Base-by-base conservation (phyloP, 257 asterid species). In the Solanum sejunctum region DNA sequence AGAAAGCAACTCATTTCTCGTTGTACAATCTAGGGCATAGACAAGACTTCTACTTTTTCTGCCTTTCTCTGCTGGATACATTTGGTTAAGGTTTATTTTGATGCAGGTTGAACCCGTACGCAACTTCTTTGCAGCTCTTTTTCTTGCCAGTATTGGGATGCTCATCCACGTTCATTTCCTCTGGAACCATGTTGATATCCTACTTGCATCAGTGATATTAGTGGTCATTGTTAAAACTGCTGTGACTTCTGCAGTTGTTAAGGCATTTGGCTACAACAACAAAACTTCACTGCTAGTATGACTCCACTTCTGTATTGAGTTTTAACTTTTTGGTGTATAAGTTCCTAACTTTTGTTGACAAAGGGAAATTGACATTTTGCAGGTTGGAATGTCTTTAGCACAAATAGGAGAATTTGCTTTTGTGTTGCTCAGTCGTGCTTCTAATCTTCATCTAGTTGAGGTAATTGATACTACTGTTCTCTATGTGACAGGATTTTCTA, bases 371-470 rank as follows among this genome's bases (percentile, higher is more conserved):
- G 45, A 73, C 77, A 57, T 60, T 87, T 39, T 86, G 88, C 83
- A 97, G 99, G 98, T 97, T 20, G 99, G 99, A 28, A 94, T 97
- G 98, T 97, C 98, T 82, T 89, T 97, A 90, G 99, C 99, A 43
- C 99, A 97, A 90, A 97, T 97, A 80, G 99, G 98, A 85, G 99
- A 97, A 91, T 97, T 95, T 84, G 98, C 99, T 78, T 97, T 97
- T 90, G 99, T 97, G 43, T 89, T 97, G 55, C 98, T 97, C 83
- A 97, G 99, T 85, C 99, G 99, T 75, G 99, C 99, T 86, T 97
- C 98, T 83, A 97, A 97, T 89, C 94, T 97, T 89, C 98, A 95
- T 90, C 98, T 97, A 78, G 99, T 97, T 88, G 98, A 95, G 98
- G 99, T 97, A 90, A 85, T 80, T 89, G 85, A 51, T 75, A 49